Percentiles rank a stretch among this genome's conserved stretches.
Evolutionary conservation across 345 rosid species (phyloP).

Genomic region (Heritiera littoralis): DNA sequence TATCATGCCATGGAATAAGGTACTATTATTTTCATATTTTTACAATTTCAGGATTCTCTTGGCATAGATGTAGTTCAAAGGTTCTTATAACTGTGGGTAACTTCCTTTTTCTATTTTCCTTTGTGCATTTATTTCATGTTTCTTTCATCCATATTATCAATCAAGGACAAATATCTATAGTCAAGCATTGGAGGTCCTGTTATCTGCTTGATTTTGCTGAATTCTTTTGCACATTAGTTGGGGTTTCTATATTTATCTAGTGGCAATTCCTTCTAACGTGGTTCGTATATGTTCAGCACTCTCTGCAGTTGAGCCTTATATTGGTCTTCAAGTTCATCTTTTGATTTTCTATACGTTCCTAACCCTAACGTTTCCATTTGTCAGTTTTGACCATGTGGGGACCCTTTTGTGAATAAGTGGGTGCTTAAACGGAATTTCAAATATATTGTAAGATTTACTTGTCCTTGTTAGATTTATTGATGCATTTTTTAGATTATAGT

Average conservation of each 20-base stretch:
- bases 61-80: constrained; percentile 2
- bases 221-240: not conserved
- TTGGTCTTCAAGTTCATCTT: not conserved
- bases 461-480: not conserved
- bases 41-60: constrained; percentile 9
- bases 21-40: constrained; percentile 3
- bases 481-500: not conserved
- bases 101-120: not conserved
- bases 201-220: not conserved
- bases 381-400: constrained; percentile 13
- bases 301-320: not conserved
- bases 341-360: not conserved
- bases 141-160: not conserved
- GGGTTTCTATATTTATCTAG: not conserved
- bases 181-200: not conserved
- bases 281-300: not conserved
- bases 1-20: constrained; percentile 15
- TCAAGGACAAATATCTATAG: not conserved
- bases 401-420: constrained; percentile 2
- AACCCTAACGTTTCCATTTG: constrained; percentile 4
- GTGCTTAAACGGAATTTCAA: constrained; percentile 3
- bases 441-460: constrained; percentile 26
- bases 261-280: no score
- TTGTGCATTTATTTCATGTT: not conserved
- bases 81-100: not conserved